Conservation (phyloP, 805 yeast genomes). For the Huiozyma naganishii region DNA sequence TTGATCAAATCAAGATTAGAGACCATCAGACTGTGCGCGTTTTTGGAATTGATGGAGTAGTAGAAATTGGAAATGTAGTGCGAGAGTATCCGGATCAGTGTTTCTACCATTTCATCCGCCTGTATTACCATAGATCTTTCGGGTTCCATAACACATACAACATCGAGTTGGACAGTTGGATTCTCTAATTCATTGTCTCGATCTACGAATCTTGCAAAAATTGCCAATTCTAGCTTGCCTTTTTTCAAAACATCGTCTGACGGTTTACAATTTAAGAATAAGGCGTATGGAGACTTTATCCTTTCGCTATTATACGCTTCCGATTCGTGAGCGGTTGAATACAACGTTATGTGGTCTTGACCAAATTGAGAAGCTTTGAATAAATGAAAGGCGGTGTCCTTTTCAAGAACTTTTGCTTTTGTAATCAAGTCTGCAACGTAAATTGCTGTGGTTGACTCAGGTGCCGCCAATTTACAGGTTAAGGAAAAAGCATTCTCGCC, state of each 20-base stretch:
- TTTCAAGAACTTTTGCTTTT: conserved; percentile 68
- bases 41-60: conserved; percentile 20
- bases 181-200: conserved; percentile 12
- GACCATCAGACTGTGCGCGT: conserved; percentile 9
- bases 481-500: conserved; percentile 13
- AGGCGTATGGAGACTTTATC: conserved; percentile 49
- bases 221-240: conserved; percentile 34
- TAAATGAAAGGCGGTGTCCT: conserved; percentile 77
- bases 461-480: conserved; percentile 17
- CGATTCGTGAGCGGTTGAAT: conserved; percentile 61
- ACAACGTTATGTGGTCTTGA: conserved; percentile 34
- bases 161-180: conserved; percentile 7
- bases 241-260: conserved; percentile 29
- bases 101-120: conserved; percentile 8
- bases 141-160: conserved; percentile 8
- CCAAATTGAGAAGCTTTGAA: conserved; percentile 36
- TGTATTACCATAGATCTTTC: conserved; percentile 2
- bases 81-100: conserved; percentile 6
- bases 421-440: conserved; percentile 37
- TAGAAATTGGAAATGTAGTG: conserved; percentile 13
- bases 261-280: conserved; percentile 52
- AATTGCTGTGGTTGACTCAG: conserved; percentile 40
- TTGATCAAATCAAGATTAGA: conserved; percentile 15
- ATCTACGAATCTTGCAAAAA: conserved; percentile 36
- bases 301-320: conserved; percentile 41